phyloP scores from a whole-genome alignment of 139 green algal species.

The Cymbomonas tetramitiformis region DNA sequence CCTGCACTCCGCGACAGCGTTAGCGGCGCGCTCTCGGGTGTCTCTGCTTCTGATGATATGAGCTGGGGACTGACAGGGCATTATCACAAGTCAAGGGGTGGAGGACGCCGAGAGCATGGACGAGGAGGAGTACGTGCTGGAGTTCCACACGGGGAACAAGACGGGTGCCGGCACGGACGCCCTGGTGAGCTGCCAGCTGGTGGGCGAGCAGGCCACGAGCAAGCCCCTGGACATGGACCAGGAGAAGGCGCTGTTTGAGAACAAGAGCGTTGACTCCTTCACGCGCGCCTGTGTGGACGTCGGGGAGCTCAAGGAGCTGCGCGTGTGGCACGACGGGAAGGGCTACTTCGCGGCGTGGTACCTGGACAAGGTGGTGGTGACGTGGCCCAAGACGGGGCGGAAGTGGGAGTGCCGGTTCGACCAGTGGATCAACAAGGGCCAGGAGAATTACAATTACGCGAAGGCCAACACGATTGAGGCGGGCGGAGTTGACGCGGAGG shows the following conservation, averaged over 20 bases:
- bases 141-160: conserved; percentile 34
- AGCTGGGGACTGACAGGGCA: too few relatives aligned
- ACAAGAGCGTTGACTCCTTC: conserved; percentile 7
- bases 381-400: conserved; percentile 9
- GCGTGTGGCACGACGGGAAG: conserved; percentile 10
- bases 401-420: conserved; percentile 2
- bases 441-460: conserved; percentile 3
- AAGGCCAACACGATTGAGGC: conserved; percentile 12
- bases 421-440: conserved; percentile 17
- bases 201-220: conserved; percentile 1
- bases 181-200: conserved; percentile 28
- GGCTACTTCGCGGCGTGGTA: conserved; percentile 30
- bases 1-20: too few relatives aligned
- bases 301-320: not conserved
- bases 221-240: not conserved
- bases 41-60: too few relatives aligned
- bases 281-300: not conserved
- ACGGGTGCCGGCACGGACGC: conserved; percentile 40
- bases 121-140: conserved; percentile 26
- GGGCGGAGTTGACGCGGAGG: not conserved
- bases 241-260: conserved; percentile 4
- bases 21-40: too few relatives aligned
- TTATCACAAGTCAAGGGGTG: too few relatives aligned
- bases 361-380: conserved; percentile 17
- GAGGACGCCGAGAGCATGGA: too few relatives aligned